Percentiles rank a stretch among this genome's conserved stretches.
phyloP scores from a whole-genome alignment of 2,329 filamentous ascomycete genomes.

The Helminthosporium solani region DNA sequence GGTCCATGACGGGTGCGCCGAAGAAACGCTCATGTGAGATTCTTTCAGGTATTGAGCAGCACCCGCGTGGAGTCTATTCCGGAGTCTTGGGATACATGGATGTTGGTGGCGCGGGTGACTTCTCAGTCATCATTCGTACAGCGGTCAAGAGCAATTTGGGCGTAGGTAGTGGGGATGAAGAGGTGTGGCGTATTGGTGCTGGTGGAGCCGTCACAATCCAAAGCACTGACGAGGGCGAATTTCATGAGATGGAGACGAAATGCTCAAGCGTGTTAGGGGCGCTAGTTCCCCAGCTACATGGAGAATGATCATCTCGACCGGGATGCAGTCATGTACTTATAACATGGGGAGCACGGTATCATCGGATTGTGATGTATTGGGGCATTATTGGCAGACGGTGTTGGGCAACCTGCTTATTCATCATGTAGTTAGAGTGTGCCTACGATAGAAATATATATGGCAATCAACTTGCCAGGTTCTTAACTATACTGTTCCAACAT shows the following conservation, averaged over 20 bases:
- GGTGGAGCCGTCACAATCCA: slow-evolving; percentile 83
- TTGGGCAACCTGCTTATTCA: no score
- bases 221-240: slow-evolving; percentile 75
- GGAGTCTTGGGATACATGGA: slow-evolving; percentile 86
- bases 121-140: slow-evolving; percentile 81
- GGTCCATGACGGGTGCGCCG: slow-evolving; percentile 90
- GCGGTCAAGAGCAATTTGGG: slow-evolving; percentile 53
- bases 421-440: no score
- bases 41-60: slow-evolving; percentile 65
- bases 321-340: no score
- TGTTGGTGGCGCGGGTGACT: slow-evolving; percentile 76
- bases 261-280: slow-evolving; percentile 20
- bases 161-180: slow-evolving; percentile 8
- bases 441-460: no score
- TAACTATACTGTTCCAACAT: no score
- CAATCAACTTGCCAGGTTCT: no score
- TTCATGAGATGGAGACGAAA: slow-evolving; percentile 72
- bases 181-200: slow-evolving; percentile 74
- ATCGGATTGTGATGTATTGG: no score
- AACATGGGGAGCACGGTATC: no score
- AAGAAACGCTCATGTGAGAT: slow-evolving; percentile 88
- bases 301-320: neutral
- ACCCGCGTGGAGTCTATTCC: slow-evolving; percentile 73
- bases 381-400: no score
- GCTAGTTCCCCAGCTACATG: slow-evolving; percentile 2